phyloP scores from a whole-genome alignment of 345 rosid genomes.

The Cardamine resedifolia region DNA sequence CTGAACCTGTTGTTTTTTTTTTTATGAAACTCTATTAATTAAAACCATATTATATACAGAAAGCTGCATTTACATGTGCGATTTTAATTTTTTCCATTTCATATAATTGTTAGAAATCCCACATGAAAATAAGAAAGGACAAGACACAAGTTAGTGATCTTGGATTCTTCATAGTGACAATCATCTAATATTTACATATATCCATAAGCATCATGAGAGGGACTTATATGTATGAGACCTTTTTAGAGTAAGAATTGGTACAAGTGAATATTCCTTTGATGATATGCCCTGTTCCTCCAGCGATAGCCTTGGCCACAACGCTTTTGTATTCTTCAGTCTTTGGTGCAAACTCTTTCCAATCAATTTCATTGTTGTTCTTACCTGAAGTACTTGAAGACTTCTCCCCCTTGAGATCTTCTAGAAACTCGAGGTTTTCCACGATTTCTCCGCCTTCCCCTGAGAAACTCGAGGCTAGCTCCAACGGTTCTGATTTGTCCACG shows the following conservation, averaged over 20 bases:
- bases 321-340: conserved; percentile 57
- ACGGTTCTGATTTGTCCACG: conserved; percentile 44
- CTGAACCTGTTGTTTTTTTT: conserved; percentile 43
- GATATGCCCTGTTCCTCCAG: conserved; percentile 80
- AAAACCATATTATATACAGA: no score
- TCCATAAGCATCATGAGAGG: not conserved
- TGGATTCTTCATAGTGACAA: no score
- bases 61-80: no score
- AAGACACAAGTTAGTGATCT: no score
- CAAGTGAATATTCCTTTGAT: conserved; percentile 68
- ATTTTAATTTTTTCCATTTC: no score
- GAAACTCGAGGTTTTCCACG: conserved; percentile 25
- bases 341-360: conserved; percentile 77
- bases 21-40: not conserved
- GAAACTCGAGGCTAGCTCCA: conserved; percentile 50
- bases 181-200: no score
- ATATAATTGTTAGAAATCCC: no score
- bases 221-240: conserved; percentile 43
- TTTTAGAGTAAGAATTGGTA: conserved; percentile 64
- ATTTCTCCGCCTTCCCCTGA: not conserved
- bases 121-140: no score
- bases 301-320: conserved; percentile 71
- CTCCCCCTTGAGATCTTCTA: conserved; percentile 57
- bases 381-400: conserved; percentile 21
- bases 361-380: conserved; percentile 33